Evolutionary conservation across 495 filamentous ascomycete genomes (phyloP).

Genomic region (Niebla homalea): DNA sequence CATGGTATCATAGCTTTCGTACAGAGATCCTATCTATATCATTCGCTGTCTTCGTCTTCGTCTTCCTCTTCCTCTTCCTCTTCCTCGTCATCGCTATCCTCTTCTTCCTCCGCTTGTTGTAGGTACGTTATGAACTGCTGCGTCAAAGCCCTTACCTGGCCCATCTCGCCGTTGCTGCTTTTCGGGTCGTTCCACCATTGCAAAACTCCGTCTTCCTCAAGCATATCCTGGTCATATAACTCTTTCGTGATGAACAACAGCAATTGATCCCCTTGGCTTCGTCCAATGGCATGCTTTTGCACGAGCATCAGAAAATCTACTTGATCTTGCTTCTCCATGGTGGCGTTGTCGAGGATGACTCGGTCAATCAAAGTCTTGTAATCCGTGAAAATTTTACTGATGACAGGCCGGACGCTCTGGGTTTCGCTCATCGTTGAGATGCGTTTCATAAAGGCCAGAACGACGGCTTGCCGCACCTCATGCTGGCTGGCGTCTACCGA

Average conservation of each 20-base stretch:
- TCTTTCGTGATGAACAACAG: slow-evolving; percentile 65
- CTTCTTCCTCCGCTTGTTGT: slow-evolving; percentile 68
- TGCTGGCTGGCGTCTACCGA: slow-evolving; percentile 77
- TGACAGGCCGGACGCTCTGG: slow-evolving; percentile 48
- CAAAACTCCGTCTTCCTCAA: slow-evolving; percentile 80
- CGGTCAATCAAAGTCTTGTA: slow-evolving; percentile 46
- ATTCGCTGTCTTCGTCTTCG: too few species aligned
- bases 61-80: slow-evolving; percentile 10
- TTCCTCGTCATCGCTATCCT: slow-evolving; percentile 43
- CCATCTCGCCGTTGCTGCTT: slow-evolving; percentile 50
- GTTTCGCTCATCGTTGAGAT: slow-evolving; percentile 49
- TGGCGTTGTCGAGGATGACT: slow-evolving; percentile 43
- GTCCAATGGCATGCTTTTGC: slow-evolving; percentile 61
- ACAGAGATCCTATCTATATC: too few species aligned
- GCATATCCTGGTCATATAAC: slow-evolving; percentile 68
- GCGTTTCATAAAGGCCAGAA: slow-evolving; percentile 69
- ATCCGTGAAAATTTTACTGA: slow-evolving; percentile 42
- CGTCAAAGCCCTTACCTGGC: slow-evolving; percentile 54
- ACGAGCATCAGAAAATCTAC: slow-evolving; percentile 70
- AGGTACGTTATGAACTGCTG: slow-evolving; percentile 76
- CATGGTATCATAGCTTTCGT: too few species aligned
- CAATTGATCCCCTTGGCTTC: slow-evolving; percentile 47
- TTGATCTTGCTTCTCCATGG: slow-evolving; percentile 54
- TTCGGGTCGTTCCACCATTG: slow-evolving; percentile 75
- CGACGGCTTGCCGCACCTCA: slow-evolving; percentile 75